Conservation (phyloP, 2,329 filamentous ascomycete genomes). For the Ceratocystiopsis brevicomis region DNA sequence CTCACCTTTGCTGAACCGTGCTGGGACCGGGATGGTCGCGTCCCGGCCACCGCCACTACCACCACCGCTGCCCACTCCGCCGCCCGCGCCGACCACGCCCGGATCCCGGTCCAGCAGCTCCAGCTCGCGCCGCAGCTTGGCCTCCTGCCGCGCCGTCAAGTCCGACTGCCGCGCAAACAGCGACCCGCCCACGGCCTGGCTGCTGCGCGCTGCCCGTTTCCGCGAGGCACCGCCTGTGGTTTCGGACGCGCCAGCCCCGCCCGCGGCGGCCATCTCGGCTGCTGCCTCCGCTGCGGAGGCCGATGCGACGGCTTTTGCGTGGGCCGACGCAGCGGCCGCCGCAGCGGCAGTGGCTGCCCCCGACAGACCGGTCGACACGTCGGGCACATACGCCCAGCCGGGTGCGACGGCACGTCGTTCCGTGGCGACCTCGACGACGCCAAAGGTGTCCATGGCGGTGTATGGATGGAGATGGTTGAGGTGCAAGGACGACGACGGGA, state of each 20-base stretch:
- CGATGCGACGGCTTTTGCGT: conserved; percentile 17
- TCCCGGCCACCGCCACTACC: conserved; percentile 25
- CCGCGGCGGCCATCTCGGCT: conserved; percentile 41
- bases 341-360: conserved; percentile 34
- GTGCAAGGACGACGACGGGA: neutral
- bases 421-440: conserved; percentile 67
- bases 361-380: conserved; percentile 24
- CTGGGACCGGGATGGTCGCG: conserved; percentile 48
- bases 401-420: conserved; percentile 51
- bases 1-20: conserved; percentile 23
- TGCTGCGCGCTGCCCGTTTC: conserved; percentile 47
- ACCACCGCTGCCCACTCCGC: conserved; percentile 1
- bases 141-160: conserved; percentile 62
- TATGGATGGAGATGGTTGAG: neutral
- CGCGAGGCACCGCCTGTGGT: conserved; percentile 21
- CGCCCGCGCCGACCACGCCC: conserved; percentile 44
- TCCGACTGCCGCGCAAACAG: conserved; percentile 22
- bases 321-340: conserved; percentile 25
- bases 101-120: conserved; percentile 70
- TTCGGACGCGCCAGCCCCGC: conserved; percentile 27
- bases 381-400: conserved; percentile 84
- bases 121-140: conserved; percentile 63
- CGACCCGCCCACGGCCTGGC: conserved; percentile 14
- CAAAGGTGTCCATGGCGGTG: conserved; percentile 42
- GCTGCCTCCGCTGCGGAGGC: neutral